Evolutionary conservation across 441 rosid genomes (phyloP).

Genomic region (Gossypium trilobum): DNA sequence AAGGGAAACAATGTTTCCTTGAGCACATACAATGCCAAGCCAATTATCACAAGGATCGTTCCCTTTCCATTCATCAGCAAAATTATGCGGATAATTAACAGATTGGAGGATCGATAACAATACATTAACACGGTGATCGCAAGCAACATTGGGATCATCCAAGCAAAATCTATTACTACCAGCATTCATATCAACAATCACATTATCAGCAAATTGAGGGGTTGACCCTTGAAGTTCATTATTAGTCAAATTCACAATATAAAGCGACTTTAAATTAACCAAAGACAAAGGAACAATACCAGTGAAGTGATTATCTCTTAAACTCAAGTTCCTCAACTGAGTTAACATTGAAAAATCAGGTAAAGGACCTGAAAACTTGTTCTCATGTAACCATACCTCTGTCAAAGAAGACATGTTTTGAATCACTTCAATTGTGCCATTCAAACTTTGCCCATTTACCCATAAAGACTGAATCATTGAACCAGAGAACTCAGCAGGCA

Average conservation of each 20-base stretch:
- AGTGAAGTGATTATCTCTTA: constrained; percentile 56
- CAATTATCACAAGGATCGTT: constrained; percentile 46
- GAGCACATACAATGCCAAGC: constrained; percentile 43
- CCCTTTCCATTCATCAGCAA: constrained; percentile 46
- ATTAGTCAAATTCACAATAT: constrained; percentile 41
- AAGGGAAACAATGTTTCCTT: constrained; percentile 31
- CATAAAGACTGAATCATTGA: constrained; percentile 37
- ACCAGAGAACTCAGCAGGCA: constrained; percentile 40
- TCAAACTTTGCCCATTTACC: constrained; percentile 38
- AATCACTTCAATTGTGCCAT: constrained; percentile 39
- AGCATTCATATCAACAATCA: constrained; percentile 25
- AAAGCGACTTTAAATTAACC: constrained; percentile 22
- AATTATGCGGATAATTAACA: constrained; percentile 34
- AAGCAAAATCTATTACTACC: constrained; percentile 41
- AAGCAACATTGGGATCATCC: constrained; percentile 28
- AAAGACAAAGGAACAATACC: constrained; percentile 45
- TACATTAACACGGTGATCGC: constrained; percentile 36
- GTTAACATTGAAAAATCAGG: constrained; percentile 45
- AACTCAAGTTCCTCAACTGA: constrained; percentile 27
- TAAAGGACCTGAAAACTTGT: constrained; percentile 47
- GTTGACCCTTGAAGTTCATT: constrained; percentile 49
- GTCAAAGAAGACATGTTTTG: constrained; percentile 35
- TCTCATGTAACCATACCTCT: constrained; percentile 43
- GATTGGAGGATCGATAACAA: constrained; percentile 37
- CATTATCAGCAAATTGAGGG: constrained; percentile 31